Evolutionary conservation across 148 eudicot species (phyloP).

Genomic region (Amaranthus palmeri): DNA sequence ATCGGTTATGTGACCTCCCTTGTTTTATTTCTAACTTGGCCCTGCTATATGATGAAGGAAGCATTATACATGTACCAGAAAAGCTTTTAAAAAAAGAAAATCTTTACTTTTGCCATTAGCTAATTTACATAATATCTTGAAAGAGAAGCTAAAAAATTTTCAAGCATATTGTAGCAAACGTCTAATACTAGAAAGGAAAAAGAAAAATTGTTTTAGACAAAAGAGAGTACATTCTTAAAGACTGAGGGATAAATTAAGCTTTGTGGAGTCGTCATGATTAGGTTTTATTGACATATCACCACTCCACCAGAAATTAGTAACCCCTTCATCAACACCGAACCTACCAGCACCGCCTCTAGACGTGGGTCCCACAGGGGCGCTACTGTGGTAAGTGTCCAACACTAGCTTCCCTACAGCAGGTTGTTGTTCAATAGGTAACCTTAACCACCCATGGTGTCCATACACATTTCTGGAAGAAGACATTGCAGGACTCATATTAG

Average conservation of each 20-base stretch:
- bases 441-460: constrained; percentile 57
- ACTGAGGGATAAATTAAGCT: constrained; percentile 64
- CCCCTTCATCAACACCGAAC: no score
- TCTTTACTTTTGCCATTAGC: constrained; percentile 24
- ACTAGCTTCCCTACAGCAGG: constrained; percentile 58
- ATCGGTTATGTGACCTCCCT: background rate
- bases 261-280: constrained; percentile 41
- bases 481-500: constrained; percentile 17
- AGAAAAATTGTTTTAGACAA: background rate
- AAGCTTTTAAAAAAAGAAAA: constrained; percentile 5
- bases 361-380: constrained; percentile 18
- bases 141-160: constrained; percentile 23
- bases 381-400: constrained; percentile 23
- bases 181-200: constrained; percentile 19
- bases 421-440: constrained; percentile 58
- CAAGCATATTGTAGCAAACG: constrained; percentile 33
- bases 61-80: background rate
- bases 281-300: constrained; percentile 27
- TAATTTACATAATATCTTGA: constrained; percentile 34
- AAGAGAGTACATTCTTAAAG: constrained; percentile 31
- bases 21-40: background rate
- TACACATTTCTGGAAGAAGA: constrained; percentile 33
- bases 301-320: constrained; percentile 32
- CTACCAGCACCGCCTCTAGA: constrained; percentile 20
- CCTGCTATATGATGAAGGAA: background rate